Percentiles rank a stretch among this genome's conserved stretches.
These are phyloP conservation scores for Claviceps digitariae DNA, from an alignment of 2,329 filamentous ascomycete species.

Conservation along the genomic window DNA sequence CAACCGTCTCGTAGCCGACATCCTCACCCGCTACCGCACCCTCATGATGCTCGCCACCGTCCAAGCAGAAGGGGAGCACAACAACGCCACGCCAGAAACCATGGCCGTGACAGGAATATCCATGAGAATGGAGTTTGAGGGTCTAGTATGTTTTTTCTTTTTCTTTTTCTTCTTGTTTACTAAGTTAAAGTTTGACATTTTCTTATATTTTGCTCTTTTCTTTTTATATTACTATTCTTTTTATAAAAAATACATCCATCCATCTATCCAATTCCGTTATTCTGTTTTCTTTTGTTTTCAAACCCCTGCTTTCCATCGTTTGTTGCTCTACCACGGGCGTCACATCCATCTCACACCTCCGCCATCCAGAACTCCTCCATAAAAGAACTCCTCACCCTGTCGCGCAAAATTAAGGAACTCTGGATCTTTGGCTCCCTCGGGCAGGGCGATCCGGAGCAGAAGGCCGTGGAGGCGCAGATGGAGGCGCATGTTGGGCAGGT, in stretches of 20 bases:
- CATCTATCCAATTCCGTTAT: no score
- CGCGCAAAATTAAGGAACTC: conserved; percentile 31
- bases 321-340: no score
- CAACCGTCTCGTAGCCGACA: conserved; percentile 30
- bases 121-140: conserved; percentile 32
- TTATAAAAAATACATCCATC: no score
- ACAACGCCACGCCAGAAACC: conserved; percentile 26
- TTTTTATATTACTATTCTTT: neutral
- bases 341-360: no score
- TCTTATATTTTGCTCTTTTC: neutral
- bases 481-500: conserved; percentile 23
- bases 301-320: no score
- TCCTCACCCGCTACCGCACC: conserved; percentile 29
- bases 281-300: no score
- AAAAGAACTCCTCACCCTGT: conserved; percentile 30
- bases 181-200: no score
- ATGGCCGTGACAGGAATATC: conserved; percentile 29
- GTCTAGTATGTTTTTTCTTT: conserved; percentile 17
- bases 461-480: conserved; percentile 22
- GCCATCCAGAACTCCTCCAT: conserved; percentile 28
- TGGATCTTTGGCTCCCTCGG: conserved; percentile 31
- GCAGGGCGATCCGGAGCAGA: conserved; percentile 21
- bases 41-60: conserved; percentile 30
- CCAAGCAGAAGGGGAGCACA: conserved; percentile 25
- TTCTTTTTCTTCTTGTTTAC: neutral